Conservation (phyloP, 1,139 yeast species). For the Candida anutae region DNA sequence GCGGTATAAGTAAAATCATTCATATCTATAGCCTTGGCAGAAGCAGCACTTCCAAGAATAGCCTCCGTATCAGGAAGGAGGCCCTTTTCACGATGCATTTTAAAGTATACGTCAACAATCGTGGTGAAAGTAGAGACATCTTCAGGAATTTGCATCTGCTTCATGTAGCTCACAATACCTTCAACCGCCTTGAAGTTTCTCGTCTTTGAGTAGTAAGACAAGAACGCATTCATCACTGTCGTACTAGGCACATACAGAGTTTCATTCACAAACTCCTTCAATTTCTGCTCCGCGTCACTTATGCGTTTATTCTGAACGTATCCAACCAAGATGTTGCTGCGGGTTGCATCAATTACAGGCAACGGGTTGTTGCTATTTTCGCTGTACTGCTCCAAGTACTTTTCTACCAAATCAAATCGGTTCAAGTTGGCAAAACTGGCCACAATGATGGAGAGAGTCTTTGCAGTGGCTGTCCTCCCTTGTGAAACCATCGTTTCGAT, state of each 20-base stretch:
- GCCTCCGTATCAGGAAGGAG: constrained; percentile 33
- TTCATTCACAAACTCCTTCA: constrained; percentile 20
- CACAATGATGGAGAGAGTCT: constrained; percentile 23
- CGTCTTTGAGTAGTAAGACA: constrained; percentile 22
- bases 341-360: constrained; percentile 22
- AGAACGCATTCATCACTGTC: constrained; percentile 29
- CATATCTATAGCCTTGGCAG: constrained; percentile 29
- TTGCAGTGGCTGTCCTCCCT: constrained; percentile 18
- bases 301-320: constrained; percentile 22
- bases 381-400: constrained; percentile 15
- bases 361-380: constrained; percentile 11
- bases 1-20: constrained; percentile 48
- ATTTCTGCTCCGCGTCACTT: constrained; percentile 26
- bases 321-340: constrained; percentile 32
- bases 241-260: constrained; percentile 27
- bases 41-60: constrained; percentile 35
- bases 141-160: constrained; percentile 37
- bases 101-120: constrained; percentile 50
- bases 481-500: constrained; percentile 19
- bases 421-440: constrained; percentile 31
- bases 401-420: constrained; percentile 25
- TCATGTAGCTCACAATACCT: constrained; percentile 33
- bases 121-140: constrained; percentile 65
- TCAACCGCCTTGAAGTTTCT: constrained; percentile 32
- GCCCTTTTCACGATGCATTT: constrained; percentile 37